Percentiles rank a stretch among this genome's conserved stretches.
These are phyloP conservation scores for Hymenoscyphus scutula DNA, from an alignment of 2,329 filamentous ascomycete genomes.

Conservation along the genomic window DNA sequence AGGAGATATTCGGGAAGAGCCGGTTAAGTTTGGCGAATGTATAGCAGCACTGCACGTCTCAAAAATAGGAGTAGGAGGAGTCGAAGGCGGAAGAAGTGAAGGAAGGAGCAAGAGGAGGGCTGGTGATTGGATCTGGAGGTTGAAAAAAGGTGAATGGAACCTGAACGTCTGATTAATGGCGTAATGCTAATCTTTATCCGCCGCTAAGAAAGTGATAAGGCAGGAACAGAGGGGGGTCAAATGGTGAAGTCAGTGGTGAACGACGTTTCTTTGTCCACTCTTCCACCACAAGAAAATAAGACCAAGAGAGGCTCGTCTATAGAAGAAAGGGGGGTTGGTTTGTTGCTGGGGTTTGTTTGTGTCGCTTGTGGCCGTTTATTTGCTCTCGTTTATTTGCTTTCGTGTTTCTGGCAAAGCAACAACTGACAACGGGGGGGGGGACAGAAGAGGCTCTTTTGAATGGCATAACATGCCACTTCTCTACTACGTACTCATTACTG, in stretches of 20 bases:
- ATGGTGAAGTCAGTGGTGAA: neutral
- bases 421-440: neutral
- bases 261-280: slow-evolving; percentile 2
- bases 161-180: neutral
- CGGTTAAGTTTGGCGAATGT: neutral
- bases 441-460: neutral
- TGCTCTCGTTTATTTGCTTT: no score
- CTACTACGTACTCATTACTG: no score
- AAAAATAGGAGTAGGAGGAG: no score
- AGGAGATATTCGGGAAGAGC: neutral
- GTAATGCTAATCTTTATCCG: neutral
- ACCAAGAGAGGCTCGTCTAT: no score
- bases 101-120: neutral
- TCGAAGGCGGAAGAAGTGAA: neutral
- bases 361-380: no score
- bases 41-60: no score
- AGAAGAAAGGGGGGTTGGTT: neutral
- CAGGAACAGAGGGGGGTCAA: neutral
- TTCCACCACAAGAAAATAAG: neutral
- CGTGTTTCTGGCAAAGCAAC: neutral
- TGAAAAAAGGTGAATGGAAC: no score
- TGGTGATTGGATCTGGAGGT: no score
- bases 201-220: slow-evolving; percentile 1
- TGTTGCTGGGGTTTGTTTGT: neutral
- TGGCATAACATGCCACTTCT: no score